These are phyloP conservation scores for Piper betle DNA, from an alignment of 164 flowering plant genomes.

Conservation along the genomic window DNA sequence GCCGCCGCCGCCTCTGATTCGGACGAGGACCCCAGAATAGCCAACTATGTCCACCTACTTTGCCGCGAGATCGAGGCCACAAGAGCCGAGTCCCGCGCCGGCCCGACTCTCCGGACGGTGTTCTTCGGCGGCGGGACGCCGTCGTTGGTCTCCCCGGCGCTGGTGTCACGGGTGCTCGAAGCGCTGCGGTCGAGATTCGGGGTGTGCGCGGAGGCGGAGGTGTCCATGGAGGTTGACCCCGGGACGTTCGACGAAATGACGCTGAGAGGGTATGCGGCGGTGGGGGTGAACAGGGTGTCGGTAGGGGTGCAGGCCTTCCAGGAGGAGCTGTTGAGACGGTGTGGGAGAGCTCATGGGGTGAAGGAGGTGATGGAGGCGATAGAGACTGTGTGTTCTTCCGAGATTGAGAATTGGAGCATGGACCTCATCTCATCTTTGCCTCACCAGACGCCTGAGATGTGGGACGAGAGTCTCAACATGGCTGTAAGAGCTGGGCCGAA, in stretches of 20 bases:
- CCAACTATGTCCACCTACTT: slow-evolving; percentile 43
- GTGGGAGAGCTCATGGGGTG: slow-evolving; percentile 89
- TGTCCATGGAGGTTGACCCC: slow-evolving; percentile 95
- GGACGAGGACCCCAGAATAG: slow-evolving; percentile 57
- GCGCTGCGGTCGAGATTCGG: slow-evolving; percentile 52
- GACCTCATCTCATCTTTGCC: slow-evolving; percentile 93
- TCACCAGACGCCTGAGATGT: slow-evolving; percentile 68
- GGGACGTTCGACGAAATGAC: slow-evolving; percentile 71
- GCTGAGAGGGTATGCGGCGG: slow-evolving; percentile 41
- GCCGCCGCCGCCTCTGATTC: slow-evolving; percentile 8
- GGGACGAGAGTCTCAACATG: slow-evolving; percentile 66
- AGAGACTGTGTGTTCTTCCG: slow-evolving; percentile 49
- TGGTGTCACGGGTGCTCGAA: slow-evolving; percentile 43
- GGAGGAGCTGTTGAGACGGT: slow-evolving; percentile 58
- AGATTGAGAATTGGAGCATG: slow-evolving; percentile 84
- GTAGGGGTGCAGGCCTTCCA: slow-evolving; percentile 95
- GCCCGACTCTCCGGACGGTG: slow-evolving; percentile 65
- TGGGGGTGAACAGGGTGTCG: slow-evolving; percentile 93
- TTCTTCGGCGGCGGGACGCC: slow-evolving; percentile 97
- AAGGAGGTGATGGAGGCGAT: slow-evolving; percentile 66
- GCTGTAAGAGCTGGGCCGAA: slow-evolving; percentile 49
- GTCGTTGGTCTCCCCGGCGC: slow-evolving; percentile 76
- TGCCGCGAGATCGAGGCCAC: slow-evolving; percentile 63
- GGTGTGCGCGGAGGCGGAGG: slow-evolving; percentile 43
- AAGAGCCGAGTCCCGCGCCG: slow-evolving; percentile 5